Evolutionary conservation across 768 basidiomycete species (phyloP).

Genomic region (Lactarius trivialis): DNA sequence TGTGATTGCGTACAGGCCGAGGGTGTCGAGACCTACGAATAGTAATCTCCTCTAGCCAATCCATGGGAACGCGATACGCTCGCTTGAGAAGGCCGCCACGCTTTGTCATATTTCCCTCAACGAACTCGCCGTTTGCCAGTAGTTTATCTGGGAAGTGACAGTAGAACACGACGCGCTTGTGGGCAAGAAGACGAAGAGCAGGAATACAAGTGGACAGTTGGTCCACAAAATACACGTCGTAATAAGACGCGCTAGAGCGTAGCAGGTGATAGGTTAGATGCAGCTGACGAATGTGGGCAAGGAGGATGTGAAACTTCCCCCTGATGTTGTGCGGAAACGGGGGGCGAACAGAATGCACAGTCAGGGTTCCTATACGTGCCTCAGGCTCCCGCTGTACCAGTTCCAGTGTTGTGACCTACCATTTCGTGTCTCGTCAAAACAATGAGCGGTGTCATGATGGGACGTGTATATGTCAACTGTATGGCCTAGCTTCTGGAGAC

Average conservation of each 20-base stretch:
- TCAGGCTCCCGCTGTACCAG: background rate
- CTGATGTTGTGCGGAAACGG: conserved; percentile 74
- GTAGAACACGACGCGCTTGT: conserved; percentile 89
- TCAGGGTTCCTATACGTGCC: conserved; percentile 57
- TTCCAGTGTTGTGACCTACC: conserved; percentile 42
- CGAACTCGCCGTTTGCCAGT: conserved; percentile 61
- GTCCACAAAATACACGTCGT: conserved; percentile 91
- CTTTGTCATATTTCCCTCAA: conserved; percentile 44
- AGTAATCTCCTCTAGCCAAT: conserved; percentile 82
- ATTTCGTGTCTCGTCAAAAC: conserved; percentile 90
- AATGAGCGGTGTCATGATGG: conserved; percentile 78
- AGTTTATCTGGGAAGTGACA: conserved; percentile 98
- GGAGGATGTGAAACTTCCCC: conserved; percentile 83
- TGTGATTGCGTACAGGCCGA: background rate
- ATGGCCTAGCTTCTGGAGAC: conserved; percentile 80
- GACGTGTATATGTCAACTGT: conserved; percentile 88
- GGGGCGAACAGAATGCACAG: conserved; percentile 62
- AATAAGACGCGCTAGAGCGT: conserved; percentile 37
- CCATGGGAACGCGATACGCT: conserved; percentile 84
- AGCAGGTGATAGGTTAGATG: conserved; percentile 72
- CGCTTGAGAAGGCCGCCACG: conserved; percentile 52
- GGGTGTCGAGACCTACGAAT: conserved; percentile 52
- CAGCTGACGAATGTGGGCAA: conserved; percentile 84
- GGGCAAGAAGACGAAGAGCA: conserved; percentile 57
- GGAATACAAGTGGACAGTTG: conserved; percentile 92